Conservation (phyloP, 371 early-diverging fungal genomes). For the Mucor sp. region DNA sequence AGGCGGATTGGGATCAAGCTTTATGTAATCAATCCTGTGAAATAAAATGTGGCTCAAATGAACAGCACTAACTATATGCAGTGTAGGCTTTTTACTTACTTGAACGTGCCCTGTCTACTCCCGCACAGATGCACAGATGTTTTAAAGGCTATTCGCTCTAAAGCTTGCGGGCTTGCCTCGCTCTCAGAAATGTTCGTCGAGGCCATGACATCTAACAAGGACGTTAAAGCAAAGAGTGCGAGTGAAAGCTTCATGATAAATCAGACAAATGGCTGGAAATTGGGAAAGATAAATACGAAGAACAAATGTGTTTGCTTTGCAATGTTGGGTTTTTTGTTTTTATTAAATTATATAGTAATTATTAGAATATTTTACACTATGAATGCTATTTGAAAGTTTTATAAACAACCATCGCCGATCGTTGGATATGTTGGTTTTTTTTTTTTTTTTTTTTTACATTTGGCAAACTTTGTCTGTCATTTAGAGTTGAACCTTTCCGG, state of each 20-base stretch:
- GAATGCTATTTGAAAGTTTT: background rate
- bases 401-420: background rate
- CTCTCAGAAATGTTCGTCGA: background rate
- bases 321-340: background rate
- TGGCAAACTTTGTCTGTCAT: background rate
- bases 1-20: slow-evolving; percentile 1
- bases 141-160: background rate
- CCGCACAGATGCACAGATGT: background rate
- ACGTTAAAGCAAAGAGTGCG: background rate
- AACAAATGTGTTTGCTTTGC: background rate
- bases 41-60: background rate
- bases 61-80: background rate
- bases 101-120: background rate
- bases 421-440: background rate
- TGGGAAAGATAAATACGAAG: background rate
- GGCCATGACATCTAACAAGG: background rate
- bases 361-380: background rate
- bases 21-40: background rate
- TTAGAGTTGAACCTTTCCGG: background rate
- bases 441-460: background rate
- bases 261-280: background rate
- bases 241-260: background rate
- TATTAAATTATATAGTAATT: background rate
- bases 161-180: background rate
- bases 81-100: background rate